Evolutionary conservation across 2,329 filamentous ascomycete species (phyloP).

Genomic region (Graphilbum fragrans): DNA sequence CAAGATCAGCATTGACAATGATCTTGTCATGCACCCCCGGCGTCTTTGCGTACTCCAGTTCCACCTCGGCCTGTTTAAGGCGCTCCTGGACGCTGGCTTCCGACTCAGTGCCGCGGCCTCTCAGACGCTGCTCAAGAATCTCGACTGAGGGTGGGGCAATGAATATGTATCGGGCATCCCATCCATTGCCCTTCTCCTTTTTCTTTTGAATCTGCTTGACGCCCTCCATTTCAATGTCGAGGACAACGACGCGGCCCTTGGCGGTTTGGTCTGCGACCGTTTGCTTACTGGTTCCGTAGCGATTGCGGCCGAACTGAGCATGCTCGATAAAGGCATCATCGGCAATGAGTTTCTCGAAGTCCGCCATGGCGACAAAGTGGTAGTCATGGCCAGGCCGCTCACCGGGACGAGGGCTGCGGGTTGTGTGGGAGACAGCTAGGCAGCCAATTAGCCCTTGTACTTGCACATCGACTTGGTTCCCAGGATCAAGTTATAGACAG

Average conservation of each 20-base stretch:
- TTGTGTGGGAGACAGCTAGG: conserved; percentile 58
- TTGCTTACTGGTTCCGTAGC: conserved; percentile 73
- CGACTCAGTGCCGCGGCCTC: conserved; percentile 65
- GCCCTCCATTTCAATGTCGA: conserved; percentile 98
- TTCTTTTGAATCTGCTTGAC: conserved; percentile 67
- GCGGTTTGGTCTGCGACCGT: conserved; percentile 52
- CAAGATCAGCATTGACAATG: conserved; percentile 27
- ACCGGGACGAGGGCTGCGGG: conserved; percentile 60
- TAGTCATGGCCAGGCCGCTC: conserved; percentile 73
- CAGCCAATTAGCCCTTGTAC: neutral
- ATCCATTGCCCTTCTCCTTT: conserved; percentile 38
- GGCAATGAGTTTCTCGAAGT: conserved; percentile 57
- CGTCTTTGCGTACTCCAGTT: conserved; percentile 60
- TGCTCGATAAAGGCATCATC: conserved; percentile 69
- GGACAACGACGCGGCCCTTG: conserved; percentile 62
- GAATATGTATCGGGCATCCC: conserved; percentile 70
- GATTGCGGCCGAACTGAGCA: conserved; percentile 74
- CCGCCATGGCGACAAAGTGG: conserved; percentile 57
- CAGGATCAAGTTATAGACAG: neutral
- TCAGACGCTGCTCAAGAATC: conserved; percentile 60
- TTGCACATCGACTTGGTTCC: neutral
- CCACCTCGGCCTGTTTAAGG: conserved; percentile 57
- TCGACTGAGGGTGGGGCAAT: conserved; percentile 68
- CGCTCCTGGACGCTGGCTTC: conserved; percentile 61
- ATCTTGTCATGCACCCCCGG: conserved; percentile 42